These are phyloP conservation scores for Peronospora farinosa DNA, from an alignment of 352 stramenopile species.

Conservation along the genomic window DNA sequence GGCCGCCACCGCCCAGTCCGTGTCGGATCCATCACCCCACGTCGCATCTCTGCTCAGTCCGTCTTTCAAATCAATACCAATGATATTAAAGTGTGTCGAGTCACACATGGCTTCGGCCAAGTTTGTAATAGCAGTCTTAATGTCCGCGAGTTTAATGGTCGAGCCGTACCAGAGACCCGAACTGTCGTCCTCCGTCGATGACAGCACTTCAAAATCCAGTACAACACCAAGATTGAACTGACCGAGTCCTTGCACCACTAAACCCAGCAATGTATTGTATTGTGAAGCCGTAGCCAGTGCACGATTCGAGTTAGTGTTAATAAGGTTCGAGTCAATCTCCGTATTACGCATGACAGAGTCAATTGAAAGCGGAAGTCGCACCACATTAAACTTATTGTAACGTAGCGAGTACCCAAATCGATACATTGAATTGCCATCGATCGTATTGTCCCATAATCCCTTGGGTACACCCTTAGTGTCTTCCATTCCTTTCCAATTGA, in stretches of 20 bases:
- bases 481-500: conserved; percentile 85
- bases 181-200: conserved; percentile 37
- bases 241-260: conserved; percentile 60
- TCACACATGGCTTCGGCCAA: conserved; percentile 66
- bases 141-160: conserved; percentile 67
- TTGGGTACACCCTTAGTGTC: conserved; percentile 60
- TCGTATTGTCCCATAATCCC: conserved; percentile 76
- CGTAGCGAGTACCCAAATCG: conserved; percentile 63
- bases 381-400: conserved; percentile 76
- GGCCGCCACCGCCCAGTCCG: conserved; percentile 63
- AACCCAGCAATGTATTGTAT: conserved; percentile 62
- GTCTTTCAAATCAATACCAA: conserved; percentile 82
- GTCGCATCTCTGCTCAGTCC: conserved; percentile 49
- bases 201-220: conserved; percentile 75
- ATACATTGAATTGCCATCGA: conserved; percentile 74
- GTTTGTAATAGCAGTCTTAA: conserved; percentile 73
- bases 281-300: conserved; percentile 47
- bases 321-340: conserved; percentile 46
- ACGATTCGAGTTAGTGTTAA: conserved; percentile 85
- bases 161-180: conserved; percentile 64
- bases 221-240: conserved; percentile 74
- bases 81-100: conserved; percentile 80
- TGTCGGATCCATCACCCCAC: conserved; percentile 74
- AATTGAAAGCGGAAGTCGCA: conserved; percentile 69
- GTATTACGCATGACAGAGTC: conserved; percentile 67